A percentile compares a stretch with the other conserved stretches of the same genome.
Evolutionary conservation across 2,329 filamentous ascomycete genomes (phyloP).

Genomic region (Penicillium polonicum): DNA sequence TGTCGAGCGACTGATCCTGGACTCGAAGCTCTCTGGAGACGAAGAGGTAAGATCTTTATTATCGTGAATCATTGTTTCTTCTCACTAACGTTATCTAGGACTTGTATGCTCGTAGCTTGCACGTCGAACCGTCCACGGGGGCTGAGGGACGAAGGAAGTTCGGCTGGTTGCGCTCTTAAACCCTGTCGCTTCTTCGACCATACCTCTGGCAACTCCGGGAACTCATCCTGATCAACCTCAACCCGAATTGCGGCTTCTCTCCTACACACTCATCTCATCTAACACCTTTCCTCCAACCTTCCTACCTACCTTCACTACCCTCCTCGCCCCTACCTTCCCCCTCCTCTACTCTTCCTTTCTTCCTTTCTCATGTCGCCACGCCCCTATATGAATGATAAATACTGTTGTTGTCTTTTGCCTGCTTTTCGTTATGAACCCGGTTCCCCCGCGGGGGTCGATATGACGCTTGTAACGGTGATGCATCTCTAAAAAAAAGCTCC

Average conservation of each 20-base stretch:
- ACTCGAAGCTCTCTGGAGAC: constrained; percentile 77
- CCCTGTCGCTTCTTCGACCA: background rate
- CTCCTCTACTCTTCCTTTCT: constrained; percentile 6
- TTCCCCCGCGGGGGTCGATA: constrained; percentile 11
- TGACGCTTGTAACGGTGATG: constrained; percentile 16
- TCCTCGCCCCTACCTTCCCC: background rate
- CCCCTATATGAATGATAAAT: constrained; percentile 30
- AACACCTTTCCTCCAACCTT: background rate
- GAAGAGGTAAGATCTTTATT: constrained; percentile 68
- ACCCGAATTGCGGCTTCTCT: background rate
- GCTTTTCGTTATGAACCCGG: constrained; percentile 5
- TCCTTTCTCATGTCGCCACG: constrained; percentile 27
- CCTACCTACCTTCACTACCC: background rate
- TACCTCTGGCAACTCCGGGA: background rate
- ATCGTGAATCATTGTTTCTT: background rate
- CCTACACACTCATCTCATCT: background rate
- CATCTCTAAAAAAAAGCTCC: constrained; percentile 8
- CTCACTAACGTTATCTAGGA: constrained; percentile 44
- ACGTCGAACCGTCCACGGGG: constrained; percentile 50
- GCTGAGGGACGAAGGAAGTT: constrained; percentile 44
- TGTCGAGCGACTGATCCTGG: constrained; percentile 72
- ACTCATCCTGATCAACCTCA: background rate
- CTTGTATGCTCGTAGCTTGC: constrained; percentile 58
- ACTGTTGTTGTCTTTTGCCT: constrained; percentile 13
- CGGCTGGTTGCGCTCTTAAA: constrained; percentile 43